Evolutionary conservation across 106 monocot species (phyloP), one percentile per base, ranked within the genome.

Genomic region (Dioscorea zingiberensis): DNA sequence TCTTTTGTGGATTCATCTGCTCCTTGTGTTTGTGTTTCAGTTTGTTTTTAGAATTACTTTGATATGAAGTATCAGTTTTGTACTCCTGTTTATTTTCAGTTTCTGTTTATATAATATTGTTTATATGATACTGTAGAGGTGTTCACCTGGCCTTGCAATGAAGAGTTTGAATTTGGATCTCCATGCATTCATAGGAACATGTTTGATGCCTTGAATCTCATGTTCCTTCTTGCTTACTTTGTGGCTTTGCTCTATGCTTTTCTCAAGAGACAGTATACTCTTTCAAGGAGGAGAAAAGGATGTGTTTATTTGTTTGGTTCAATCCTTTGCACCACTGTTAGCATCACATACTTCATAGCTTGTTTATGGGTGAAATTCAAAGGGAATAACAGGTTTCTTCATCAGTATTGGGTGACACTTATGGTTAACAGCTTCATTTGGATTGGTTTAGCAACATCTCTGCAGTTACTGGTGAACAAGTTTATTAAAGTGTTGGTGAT

Each of bases 341-440:
- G 67, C 56, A 38, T 67, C 60, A 55, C 48, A 0, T 68, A 63
- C 57, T 58, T 77, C 47, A 27, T 48, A 63, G 19, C 48, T 17
- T 59, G 70, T 19, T 9, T 77, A 8, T 58, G 62, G 66, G 19
- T 26, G 28, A 27, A 63, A 19, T 57, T 10, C 14, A 48, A 1
- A 1, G 30, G 45, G 11, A 25, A 62, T 13, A 7, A 44, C 21
- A 21, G 13, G 0, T 16, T 32, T 13, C 16, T 29, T 27, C 47
- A 46, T n/a, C 51, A 76, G 59, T 13, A 25, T 11, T 25, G 13
- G 66, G 1, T 25, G 12, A 44, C 23, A 32, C 61, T 25, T 30
- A 64, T 71, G 22, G 8, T 74, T 47, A 81, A 80, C 25, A 63
- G 77, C 7, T 17, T 85, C 8, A 27, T 71, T 25, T 85, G 85